Conservation (phyloP, 1,139 yeast genomes). For the Arxiozyma bovina region DNA sequence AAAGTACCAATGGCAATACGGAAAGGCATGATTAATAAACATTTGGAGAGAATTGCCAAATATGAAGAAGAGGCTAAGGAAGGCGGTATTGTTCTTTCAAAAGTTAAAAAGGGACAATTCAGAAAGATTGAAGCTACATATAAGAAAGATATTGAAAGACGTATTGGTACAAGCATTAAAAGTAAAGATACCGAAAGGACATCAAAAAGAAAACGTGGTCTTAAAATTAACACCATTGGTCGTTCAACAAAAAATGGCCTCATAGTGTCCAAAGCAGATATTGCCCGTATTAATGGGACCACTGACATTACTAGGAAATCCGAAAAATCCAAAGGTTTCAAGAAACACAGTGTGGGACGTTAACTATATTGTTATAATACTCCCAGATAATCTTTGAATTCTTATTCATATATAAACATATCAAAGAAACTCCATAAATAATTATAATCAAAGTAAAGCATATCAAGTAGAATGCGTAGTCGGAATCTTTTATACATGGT, state of each 20-base stretch:
- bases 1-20: constrained; percentile 85
- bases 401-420: not conserved
- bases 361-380: not conserved
- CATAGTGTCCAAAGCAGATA: constrained; percentile 61
- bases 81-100: constrained; percentile 76
- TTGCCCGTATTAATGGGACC: constrained; percentile 37
- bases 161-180: constrained; percentile 43
- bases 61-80: constrained; percentile 73
- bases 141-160: constrained; percentile 40
- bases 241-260: constrained; percentile 74
- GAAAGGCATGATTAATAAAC: constrained; percentile 65
- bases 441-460: too few species aligned
- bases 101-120: constrained; percentile 53
- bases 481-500: too few species aligned
- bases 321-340: constrained; percentile 1
- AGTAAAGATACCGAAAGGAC: constrained; percentile 27
- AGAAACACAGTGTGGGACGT: constrained; percentile 1
- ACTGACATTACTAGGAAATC: not conserved
- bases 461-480: not conserved
- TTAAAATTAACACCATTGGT: constrained; percentile 71
- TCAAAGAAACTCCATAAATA: not conserved
- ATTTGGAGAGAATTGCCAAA: constrained; percentile 43
- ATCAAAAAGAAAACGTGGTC: constrained; percentile 60
- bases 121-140: constrained; percentile 46
- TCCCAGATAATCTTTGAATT: not conserved